Percentiles rank a stretch among this genome's conserved stretches.
These are phyloP conservation scores for Symbiodinium pilosum DNA, from an alignment of 73 alveolate species.

Conservation along the genomic window DNA sequence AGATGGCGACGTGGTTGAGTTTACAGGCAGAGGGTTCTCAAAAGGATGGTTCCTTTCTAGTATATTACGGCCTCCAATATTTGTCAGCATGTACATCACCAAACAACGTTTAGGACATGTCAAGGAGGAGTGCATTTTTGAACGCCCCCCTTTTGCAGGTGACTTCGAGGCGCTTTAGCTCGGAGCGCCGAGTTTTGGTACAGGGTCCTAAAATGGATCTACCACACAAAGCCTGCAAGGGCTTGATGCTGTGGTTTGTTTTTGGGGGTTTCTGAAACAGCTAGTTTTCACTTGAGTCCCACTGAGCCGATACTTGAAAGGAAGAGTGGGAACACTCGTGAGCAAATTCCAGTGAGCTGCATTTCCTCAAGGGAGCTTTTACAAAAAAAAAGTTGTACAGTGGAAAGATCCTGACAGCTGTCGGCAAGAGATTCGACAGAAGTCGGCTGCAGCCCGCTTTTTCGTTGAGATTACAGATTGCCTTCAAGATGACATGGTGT, in stretches of 20 bases:
- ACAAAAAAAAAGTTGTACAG: background rate
- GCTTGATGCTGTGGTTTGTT: background rate
- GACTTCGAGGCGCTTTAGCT: conserved; percentile 55
- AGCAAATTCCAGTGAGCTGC: conserved; percentile 26
- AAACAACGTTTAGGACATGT: too few species aligned
- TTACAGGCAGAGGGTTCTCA: too few species aligned
- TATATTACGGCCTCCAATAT: too few species aligned
- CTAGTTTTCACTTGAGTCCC: background rate
- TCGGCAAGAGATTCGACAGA: conserved; percentile 92
- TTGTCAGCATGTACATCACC: too few species aligned
- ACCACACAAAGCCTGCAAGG: background rate
- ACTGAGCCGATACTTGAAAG: background rate
- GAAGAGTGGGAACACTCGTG: background rate
- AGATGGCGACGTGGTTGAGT: conserved; percentile 23
- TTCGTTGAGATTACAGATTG: background rate
- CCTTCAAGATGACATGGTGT: background rate
- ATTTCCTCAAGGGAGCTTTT: conserved; percentile 37
- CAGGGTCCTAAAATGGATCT: background rate
- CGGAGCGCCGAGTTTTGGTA: background rate
- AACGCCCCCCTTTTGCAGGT: too few species aligned
- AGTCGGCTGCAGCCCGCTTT: background rate
- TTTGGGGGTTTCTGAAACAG: background rate
- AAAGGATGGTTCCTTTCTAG: too few species aligned
- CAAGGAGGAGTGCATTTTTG: too few species aligned
- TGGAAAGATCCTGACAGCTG: conserved; percentile 39